Evolutionary conservation across 2,329 filamentous ascomycete species (phyloP).

Genomic region (Pyrenophora graminea): DNA sequence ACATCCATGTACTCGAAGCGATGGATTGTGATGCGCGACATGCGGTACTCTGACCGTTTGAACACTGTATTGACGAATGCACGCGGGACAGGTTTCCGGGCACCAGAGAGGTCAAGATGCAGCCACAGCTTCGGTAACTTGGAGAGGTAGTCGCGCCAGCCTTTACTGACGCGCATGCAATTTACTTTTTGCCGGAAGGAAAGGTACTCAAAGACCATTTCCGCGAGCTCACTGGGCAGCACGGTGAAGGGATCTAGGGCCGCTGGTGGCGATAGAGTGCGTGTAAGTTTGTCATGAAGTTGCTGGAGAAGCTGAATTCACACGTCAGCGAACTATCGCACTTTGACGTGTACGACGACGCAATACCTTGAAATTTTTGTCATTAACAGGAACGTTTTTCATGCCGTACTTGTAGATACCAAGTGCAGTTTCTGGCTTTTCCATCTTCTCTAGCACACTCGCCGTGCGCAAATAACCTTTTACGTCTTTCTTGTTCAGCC

Average conservation of each 20-base stretch:
- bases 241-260: slow-evolving; percentile 57
- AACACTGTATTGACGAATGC: slow-evolving; percentile 51
- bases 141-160: slow-evolving; percentile 58
- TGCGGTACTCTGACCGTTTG: slow-evolving; percentile 43
- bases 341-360: background rate
- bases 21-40: slow-evolving; percentile 41
- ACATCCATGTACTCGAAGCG: slow-evolving; percentile 48
- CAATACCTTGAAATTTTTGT: slow-evolving; percentile 38
- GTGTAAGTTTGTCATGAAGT: slow-evolving; percentile 54
- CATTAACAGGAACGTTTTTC: slow-evolving; percentile 52
- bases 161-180: slow-evolving; percentile 59
- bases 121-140: slow-evolving; percentile 56
- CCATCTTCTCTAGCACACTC: slow-evolving; percentile 53
- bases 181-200: slow-evolving; percentile 57
- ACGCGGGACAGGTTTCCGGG: slow-evolving; percentile 49
- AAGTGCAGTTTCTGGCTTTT: slow-evolving; percentile 58
- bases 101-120: slow-evolving; percentile 57
- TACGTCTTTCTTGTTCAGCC: slow-evolving; percentile 55
- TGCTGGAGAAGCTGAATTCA: slow-evolving; percentile 48
- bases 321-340: background rate
- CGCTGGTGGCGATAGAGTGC: slow-evolving; percentile 48
- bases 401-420: slow-evolving; percentile 64
- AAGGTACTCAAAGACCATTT: slow-evolving; percentile 58
- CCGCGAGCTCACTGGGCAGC: slow-evolving; percentile 59
- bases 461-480: slow-evolving; percentile 63